A percentile compares a stretch with the other conserved stretches of the same genome.
These are phyloP conservation scores for Volvox africanus DNA, from an alignment of 139 green algal genomes.

Conservation along the genomic window DNA sequence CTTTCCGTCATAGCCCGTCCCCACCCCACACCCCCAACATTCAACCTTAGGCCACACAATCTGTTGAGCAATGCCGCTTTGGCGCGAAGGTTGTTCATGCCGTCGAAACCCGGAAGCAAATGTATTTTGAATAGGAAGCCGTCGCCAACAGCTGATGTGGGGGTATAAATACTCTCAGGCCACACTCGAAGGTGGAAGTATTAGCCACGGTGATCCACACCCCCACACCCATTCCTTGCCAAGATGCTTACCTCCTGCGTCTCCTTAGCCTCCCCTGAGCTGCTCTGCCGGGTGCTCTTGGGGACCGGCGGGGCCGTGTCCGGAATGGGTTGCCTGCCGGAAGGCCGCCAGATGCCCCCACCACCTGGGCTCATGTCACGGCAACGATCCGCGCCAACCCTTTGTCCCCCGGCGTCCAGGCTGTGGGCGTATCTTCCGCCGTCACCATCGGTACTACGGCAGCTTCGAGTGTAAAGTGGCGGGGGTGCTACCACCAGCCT, in stretches of 20 bases:
- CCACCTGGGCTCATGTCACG: not conserved
- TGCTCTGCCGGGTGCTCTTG: not conserved
- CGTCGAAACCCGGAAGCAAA: no score
- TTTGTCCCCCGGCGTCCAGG: not conserved
- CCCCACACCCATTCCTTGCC: no score
- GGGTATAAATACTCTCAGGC: no score
- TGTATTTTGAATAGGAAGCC: no score
- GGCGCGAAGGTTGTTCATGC: no score
- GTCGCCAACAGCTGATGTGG: no score
- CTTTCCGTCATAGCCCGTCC: no score
- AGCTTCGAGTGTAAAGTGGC: not conserved
- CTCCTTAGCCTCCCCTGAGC: slow-evolving; percentile 11
- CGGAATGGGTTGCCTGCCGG: slow-evolving; percentile 17
- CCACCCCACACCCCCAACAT: no score
- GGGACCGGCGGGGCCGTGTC: not conserved
- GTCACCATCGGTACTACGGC: not conserved
- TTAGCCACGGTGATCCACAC: no score
- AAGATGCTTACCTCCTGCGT: slow-evolving; percentile 20
- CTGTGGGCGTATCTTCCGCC: not conserved
- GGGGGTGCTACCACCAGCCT: not conserved
- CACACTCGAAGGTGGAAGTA: no score
- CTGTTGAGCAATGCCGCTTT: no score
- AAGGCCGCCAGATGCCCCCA: not conserved
- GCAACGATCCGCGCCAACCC: not conserved
- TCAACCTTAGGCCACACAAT: no score